Percentiles rank a stretch among this genome's conserved stretches.
Evolutionary conservation across 2,329 filamentous ascomycete species (phyloP).

Genomic region (Tolypocladium amazonense): DNA sequence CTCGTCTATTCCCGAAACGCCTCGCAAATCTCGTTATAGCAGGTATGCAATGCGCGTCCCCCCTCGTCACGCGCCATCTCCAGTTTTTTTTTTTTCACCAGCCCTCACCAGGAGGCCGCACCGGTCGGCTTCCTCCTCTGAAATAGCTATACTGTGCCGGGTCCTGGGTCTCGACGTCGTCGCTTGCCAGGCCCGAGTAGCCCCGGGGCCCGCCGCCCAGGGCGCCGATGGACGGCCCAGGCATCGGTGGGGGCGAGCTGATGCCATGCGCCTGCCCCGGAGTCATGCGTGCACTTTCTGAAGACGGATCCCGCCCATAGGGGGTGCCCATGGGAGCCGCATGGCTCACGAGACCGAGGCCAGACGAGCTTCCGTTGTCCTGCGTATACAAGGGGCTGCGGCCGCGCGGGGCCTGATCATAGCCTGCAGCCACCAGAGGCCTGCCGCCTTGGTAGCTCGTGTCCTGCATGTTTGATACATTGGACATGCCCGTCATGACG

Average conservation of each 20-base stretch:
- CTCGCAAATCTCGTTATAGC: constrained; percentile 2
- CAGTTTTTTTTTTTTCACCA: constrained; percentile 18
- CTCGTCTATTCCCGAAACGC: constrained; percentile 10
- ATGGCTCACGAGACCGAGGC: constrained; percentile 25
- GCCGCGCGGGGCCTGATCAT: constrained; percentile 18
- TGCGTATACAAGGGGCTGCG: constrained; percentile 39
- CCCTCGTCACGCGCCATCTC: background rate
- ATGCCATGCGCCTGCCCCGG: constrained; percentile 6
- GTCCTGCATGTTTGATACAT: constrained; percentile 12
- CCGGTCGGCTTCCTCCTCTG: constrained; percentile 23
- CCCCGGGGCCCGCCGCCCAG: constrained; percentile 47
- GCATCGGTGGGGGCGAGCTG: constrained; percentile 9
- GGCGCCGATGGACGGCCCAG: constrained; percentile 36
- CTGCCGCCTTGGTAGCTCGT: constrained; percentile 17
- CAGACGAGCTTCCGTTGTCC: constrained; percentile 41
- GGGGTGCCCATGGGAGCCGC: constrained; percentile 36
- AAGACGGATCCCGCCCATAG: constrained; percentile 11
- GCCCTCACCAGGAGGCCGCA: constrained; percentile 25
- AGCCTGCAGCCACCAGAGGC: constrained; percentile 7
- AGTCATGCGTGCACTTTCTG: constrained; percentile 14
- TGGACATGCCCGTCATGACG: constrained; percentile 6
- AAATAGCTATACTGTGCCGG: constrained; percentile 49
- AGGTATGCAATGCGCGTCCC: background rate
- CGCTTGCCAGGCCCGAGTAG: constrained; percentile 46
- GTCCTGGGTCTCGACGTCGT: constrained; percentile 24